A percentile compares a stretch with the other conserved stretches of the same genome.
phyloP scores from a whole-genome alignment of 345 rosid species.

The Capsella bursapastoris region DNA sequence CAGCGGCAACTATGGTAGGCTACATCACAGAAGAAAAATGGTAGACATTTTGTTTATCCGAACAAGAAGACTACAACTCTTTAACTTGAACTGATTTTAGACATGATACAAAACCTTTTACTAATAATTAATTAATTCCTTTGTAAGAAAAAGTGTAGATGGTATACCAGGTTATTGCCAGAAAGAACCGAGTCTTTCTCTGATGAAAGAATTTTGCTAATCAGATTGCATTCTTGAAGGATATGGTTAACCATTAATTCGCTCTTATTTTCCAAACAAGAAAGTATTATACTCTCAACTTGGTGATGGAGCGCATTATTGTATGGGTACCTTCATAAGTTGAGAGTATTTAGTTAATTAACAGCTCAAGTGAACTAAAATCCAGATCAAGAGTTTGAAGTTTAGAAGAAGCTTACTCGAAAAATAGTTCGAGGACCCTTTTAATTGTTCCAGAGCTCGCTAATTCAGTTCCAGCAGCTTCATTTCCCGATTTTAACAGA shows the following conservation, averaged over 20 bases:
- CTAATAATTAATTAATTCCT: background rate
- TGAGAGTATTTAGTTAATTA: conserved; percentile 20
- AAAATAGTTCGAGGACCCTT: conserved; percentile 79
- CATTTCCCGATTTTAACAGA: conserved; percentile 79
- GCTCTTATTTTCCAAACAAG: conserved; percentile 84
- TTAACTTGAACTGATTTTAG: background rate
- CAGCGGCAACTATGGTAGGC: conserved; percentile 81
- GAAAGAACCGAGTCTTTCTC: conserved; percentile 73
- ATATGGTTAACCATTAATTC: conserved; percentile 68
- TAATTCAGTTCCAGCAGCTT: conserved; percentile 81
- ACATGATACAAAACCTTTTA: background rate
- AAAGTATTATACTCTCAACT: conserved; percentile 81
- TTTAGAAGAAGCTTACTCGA: conserved; percentile 63
- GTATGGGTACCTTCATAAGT: conserved; percentile 82
- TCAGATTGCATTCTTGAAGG: conserved; percentile 78
- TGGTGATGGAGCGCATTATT: conserved; percentile 97
- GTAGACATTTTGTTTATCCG: conserved; percentile 9
- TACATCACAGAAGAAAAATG: conserved; percentile 45
- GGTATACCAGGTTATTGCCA: conserved; percentile 59
- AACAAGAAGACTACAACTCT: conserved; percentile 18
- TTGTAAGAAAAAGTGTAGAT: conserved; percentile 1
- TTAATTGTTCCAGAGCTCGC: conserved; percentile 75
- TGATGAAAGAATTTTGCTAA: conserved; percentile 71
- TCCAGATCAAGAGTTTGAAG: conserved; percentile 19
- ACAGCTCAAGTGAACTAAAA: conserved; percentile 1